These are phyloP conservation scores for Gleditsia sinensis DNA, from an alignment of 306 rosid genomes.

Conservation along the genomic window DNA sequence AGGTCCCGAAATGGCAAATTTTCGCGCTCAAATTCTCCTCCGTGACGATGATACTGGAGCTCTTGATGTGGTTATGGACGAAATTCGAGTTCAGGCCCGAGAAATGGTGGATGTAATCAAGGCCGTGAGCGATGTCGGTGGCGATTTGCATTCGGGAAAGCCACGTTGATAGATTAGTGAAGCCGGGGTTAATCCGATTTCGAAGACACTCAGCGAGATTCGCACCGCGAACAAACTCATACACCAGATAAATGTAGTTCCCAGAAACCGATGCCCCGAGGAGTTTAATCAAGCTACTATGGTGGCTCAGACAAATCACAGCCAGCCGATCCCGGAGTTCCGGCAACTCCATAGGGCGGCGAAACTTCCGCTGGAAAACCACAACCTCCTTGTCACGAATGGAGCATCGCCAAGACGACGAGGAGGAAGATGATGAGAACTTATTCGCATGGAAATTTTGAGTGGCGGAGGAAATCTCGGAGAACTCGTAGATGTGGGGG, in stretches of 20 bases:
- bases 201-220: constrained; percentile 79
- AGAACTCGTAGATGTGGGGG: constrained; percentile 59
- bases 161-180: constrained; percentile 73
- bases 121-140: constrained; percentile 86
- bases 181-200: constrained; percentile 72
- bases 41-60: constrained; percentile 67
- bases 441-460: constrained; percentile 41
- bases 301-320: constrained; percentile 66
- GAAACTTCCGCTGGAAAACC: constrained; percentile 71
- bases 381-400: constrained; percentile 57
- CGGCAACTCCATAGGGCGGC: constrained; percentile 46
- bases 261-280: constrained; percentile 82
- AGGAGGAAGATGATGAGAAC: constrained; percentile 59
- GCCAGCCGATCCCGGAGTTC: constrained; percentile 60
- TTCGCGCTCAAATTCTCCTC: constrained; percentile 49
- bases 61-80: constrained; percentile 83
- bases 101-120: constrained; percentile 84
- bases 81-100: constrained; percentile 57
- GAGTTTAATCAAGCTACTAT: constrained; percentile 70
- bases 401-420: constrained; percentile 71
- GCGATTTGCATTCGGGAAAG: constrained; percentile 80
- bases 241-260: constrained; percentile 58
- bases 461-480: constrained; percentile 78
- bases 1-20: constrained; percentile 86
- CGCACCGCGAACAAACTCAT: constrained; percentile 73